Evolutionary conservation across 306 rosid genomes (phyloP).

Genomic region (Hippophae gyantsensis): DNA sequence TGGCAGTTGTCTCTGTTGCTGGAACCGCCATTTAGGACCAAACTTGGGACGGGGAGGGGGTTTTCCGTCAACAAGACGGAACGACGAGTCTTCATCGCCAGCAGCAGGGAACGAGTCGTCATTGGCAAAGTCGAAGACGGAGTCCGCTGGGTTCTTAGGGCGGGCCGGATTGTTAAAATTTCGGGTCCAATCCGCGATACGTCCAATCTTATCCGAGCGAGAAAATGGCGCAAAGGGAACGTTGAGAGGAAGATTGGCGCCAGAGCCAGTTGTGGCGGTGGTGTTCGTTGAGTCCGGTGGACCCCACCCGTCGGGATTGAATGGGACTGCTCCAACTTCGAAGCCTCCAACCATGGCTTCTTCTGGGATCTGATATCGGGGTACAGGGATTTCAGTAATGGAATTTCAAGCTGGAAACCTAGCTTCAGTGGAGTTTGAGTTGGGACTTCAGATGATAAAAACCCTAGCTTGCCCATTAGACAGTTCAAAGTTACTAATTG

Average conservation of each 20-base stretch:
- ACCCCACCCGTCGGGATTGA: conserved; percentile 89
- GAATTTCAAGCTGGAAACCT: not conserved
- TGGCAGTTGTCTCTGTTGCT: conserved; percentile 69
- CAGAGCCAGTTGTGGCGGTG: conserved; percentile 17
- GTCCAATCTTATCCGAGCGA: conserved; percentile 81
- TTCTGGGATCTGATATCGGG: not conserved
- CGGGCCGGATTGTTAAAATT: conserved; percentile 57
- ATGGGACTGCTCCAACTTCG: conserved; percentile 66
- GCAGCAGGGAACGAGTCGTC: conserved; percentile 74
- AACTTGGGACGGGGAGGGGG: conserved; percentile 82
- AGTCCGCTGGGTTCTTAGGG: conserved; percentile 55
- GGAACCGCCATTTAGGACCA: conserved; percentile 84
- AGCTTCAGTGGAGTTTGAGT: not conserved
- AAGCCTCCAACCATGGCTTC: conserved; percentile 27
- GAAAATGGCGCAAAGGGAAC: conserved; percentile 88
- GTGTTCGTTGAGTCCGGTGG: conserved; percentile 42
- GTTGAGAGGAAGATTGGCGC: conserved; percentile 49
- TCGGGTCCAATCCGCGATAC: conserved; percentile 88
- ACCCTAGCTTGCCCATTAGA: not conserved
- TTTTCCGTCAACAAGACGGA: conserved; percentile 78
- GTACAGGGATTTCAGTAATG: not conserved
- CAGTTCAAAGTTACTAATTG: too few relatives aligned
- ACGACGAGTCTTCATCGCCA: conserved; percentile 50
- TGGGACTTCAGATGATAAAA: not conserved
- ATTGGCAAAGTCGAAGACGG: conserved; percentile 75